These are phyloP conservation scores for Leccinum huronense DNA, from an alignment of 1,284 basidiomycete genomes.

Conservation along the genomic window DNA sequence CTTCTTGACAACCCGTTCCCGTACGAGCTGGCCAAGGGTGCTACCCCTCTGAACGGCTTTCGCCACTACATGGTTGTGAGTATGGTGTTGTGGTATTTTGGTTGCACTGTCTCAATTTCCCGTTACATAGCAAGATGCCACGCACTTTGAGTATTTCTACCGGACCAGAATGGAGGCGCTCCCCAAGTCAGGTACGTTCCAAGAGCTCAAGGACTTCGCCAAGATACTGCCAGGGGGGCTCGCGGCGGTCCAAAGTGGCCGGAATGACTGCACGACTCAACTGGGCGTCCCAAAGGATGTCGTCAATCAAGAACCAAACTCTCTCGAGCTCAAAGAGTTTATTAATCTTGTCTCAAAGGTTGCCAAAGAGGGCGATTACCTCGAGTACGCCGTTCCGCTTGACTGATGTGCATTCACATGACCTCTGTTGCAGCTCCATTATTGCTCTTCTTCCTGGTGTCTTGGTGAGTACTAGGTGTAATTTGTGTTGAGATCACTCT, in stretches of 20 bases:
- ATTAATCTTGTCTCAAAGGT: not conserved
- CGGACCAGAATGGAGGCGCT: slow-evolving; percentile 6
- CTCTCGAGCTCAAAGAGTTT: slow-evolving; percentile 8
- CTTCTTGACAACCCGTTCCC: slow-evolving; percentile 6
- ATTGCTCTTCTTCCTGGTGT: slow-evolving; percentile 15
- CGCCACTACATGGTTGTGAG: slow-evolving; percentile 17
- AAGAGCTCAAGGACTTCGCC: slow-evolving; percentile 7
- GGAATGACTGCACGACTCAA: slow-evolving; percentile 3
- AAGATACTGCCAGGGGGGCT: slow-evolving; percentile 8
- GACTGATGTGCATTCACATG: not conserved
- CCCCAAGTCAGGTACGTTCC: slow-evolving; percentile 5
- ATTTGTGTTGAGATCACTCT: not conserved
- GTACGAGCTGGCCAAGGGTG: not conserved
- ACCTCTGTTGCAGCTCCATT: slow-evolving; percentile 6
- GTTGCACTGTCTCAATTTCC: not conserved
- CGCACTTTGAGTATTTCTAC: slow-evolving; percentile 14
- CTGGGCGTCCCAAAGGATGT: slow-evolving; percentile 10
- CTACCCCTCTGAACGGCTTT: slow-evolving; percentile 12
- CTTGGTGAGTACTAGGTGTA: slow-evolving; percentile 3
- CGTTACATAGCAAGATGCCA: slow-evolving; percentile 12
- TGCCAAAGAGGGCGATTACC: slow-evolving; percentile 6
- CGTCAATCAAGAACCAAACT: slow-evolving; percentile 1
- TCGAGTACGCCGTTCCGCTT: slow-evolving; percentile 11
- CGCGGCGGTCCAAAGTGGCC: not conserved
- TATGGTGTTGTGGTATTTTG: not conserved